Evolutionary conservation across 2,329 filamentous ascomycete species (phyloP), one percentile per base, ranked within the genome.

Genomic region (Colletotrichum echinochloae): DNA sequence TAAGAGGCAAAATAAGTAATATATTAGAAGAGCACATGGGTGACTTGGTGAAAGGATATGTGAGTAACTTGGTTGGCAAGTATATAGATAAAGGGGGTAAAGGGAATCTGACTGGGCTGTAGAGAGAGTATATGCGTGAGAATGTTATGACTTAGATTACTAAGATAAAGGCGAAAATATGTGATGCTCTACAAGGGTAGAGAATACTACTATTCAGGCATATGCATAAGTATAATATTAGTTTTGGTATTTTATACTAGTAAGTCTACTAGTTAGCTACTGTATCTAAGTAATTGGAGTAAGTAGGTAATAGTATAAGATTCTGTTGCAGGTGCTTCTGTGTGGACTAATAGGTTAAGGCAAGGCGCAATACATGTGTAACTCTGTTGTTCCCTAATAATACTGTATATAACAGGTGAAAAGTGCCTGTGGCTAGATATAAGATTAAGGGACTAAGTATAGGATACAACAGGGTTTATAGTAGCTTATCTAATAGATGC

Each of bases 111-210:
- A 5, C 37, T 46, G 55, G 37, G 16, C 55, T 23, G 5, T 28
- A 46, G 55, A 30, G 55, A 59, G 55, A 41, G 37, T 46, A 59
- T 59, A 12, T 59, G 23, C 37, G 55, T 20, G 8, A 44, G 11
- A 59, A 16, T 26, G 55, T 59, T 39, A 30, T 26, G 39, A 44
- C 23, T 44, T 39, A 59, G 14, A 30, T 46, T 3, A 26, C 56
- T 26, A 39, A 18, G 20, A 59, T 59, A 26, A 59, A 59, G 39
- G 39, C 39, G 37, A 46, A 59, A 18, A 46, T 59, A 2, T 6
- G 26, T 20, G 18, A 59, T 39, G 56, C 37, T n/a, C 23, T 59
- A 46, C 56, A 44, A 46, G 35, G 6, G 39, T 59, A 44, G 26
- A 44, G 18, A 57, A n/a, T 20, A 44, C 41, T 44, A 44, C 41